phyloP scores from a whole-genome alignment of 257 asterid genomes.

The Petunia secreta region DNA sequence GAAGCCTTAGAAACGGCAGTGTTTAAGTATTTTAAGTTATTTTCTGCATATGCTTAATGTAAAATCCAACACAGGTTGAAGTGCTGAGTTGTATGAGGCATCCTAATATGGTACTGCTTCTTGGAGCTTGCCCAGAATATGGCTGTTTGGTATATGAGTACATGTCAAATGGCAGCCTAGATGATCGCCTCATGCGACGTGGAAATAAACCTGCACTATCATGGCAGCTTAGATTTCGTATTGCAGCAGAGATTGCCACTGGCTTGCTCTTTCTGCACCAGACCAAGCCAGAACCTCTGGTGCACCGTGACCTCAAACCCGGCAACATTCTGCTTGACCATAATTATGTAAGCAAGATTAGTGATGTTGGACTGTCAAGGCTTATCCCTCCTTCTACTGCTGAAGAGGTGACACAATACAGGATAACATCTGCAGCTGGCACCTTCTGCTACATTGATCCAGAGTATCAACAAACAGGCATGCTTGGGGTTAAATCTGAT shows the following conservation, averaged over 20 bases:
- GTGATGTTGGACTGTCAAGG: slow-evolving; percentile 88
- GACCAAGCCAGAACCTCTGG: slow-evolving; percentile 88
- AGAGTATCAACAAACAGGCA: slow-evolving; percentile 88
- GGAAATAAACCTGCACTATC: slow-evolving; percentile 59
- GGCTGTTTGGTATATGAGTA: slow-evolving; percentile 87
- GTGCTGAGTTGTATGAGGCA: slow-evolving; percentile 87
- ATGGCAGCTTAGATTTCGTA: slow-evolving; percentile 83
- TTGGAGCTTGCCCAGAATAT: slow-evolving; percentile 94
- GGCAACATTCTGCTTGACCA: slow-evolving; percentile 81
- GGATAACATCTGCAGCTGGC: slow-evolving; percentile 92
- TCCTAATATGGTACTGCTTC: slow-evolving; percentile 85
- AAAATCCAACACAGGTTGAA: slow-evolving; percentile 56
- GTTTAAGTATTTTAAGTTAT: neutral
- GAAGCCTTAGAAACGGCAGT: neutral
- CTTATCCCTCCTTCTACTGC: slow-evolving; percentile 68
- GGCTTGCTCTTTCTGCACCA: slow-evolving; percentile 87
- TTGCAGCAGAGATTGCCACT: slow-evolving; percentile 77
- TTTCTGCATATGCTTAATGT: neutral
- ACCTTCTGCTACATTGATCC: slow-evolving; percentile 94
- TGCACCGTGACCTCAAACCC: slow-evolving; percentile 92
- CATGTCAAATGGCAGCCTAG: slow-evolving; percentile 90
- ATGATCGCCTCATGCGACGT: slow-evolving; percentile 58
- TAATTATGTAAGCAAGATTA: slow-evolving; percentile 75
- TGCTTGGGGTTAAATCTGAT: slow-evolving; percentile 93
- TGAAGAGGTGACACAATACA: slow-evolving; percentile 63